A percentile compares a stretch with the other conserved stretches of the same genome.
Evolutionary conservation across 306 rosid species (phyloP).

Genomic region (Dalbergia cochinchinensis): DNA sequence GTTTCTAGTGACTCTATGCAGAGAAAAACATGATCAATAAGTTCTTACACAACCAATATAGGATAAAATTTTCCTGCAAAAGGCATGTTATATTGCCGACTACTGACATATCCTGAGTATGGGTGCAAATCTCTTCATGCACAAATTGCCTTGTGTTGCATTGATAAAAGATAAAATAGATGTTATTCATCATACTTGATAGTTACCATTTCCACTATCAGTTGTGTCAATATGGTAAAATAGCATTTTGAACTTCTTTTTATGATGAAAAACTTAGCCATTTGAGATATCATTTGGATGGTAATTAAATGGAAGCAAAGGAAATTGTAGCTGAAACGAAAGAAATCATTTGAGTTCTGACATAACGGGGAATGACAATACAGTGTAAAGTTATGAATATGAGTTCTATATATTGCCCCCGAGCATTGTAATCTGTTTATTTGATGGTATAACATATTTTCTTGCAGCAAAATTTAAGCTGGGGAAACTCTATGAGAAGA

Average conservation of each 20-base stretch:
- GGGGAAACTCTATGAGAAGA: constrained; percentile 91
- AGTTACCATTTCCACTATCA: not conserved
- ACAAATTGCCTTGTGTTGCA: not conserved
- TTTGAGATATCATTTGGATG: constrained; percentile 35
- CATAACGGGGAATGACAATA: constrained; percentile 27
- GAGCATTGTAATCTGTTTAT: constrained; percentile 28
- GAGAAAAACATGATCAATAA: not conserved
- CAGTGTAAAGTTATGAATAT: constrained; percentile 28
- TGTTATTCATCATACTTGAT: not conserved
- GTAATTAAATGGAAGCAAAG: constrained; percentile 36
- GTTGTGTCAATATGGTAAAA: constrained; percentile 18
- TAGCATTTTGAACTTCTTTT: constrained; percentile 33
- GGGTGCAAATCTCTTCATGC: not conserved
- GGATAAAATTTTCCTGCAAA: constrained; percentile 11
- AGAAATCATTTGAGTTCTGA: constrained; percentile 20
- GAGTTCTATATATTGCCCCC: constrained; percentile 14
- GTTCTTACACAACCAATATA: not conserved
- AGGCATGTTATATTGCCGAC: not conserved
- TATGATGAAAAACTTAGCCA: not conserved
- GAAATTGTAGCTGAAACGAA: constrained; percentile 25
- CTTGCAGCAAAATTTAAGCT: constrained; percentile 79
- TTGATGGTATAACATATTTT: constrained; percentile 43
- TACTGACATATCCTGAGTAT: not conserved
- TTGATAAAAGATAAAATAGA: constrained; percentile 20
- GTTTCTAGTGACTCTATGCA: not conserved